A percentile compares a stretch with the other conserved stretches of the same genome.
phyloP scores from a whole-genome alignment of 352 stramenopile species.

The Globisporangium cederbergense region DNA sequence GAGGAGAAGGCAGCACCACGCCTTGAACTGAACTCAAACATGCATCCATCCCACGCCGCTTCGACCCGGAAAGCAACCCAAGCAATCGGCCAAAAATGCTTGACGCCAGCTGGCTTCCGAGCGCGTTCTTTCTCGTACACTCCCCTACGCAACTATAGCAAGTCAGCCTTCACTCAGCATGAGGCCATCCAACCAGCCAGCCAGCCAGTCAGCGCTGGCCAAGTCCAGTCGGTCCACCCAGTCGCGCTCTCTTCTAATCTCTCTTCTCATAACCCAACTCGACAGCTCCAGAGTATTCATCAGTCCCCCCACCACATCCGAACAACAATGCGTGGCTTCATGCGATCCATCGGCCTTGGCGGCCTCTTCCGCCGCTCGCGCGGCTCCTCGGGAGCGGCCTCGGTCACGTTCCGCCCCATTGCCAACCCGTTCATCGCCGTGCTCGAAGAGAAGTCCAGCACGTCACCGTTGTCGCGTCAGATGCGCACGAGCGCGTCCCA shows the following conservation, averaged over 20 bases:
- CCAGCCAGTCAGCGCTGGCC: not conserved
- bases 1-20: not conserved
- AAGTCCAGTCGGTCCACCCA: conserved; percentile 1
- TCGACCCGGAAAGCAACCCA: not conserved
- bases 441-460: conserved; percentile 8
- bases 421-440: conserved; percentile 20
- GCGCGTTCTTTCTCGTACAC: conserved; percentile 4
- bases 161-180: too few relatives aligned
- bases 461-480: not conserved
- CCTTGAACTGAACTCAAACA: not conserved
- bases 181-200: too few relatives aligned
- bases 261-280: conserved; percentile 33
- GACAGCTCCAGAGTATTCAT: conserved; percentile 20
- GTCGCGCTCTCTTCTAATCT: not conserved
- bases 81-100: not conserved
- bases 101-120: conserved; percentile 1
- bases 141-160: not conserved
- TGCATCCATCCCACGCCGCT: not conserved
- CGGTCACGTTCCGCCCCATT: conserved; percentile 31
- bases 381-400: conserved; percentile 6
- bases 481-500: not conserved
- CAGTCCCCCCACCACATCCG: not conserved
- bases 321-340: conserved; percentile 64
- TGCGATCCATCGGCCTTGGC: conserved; percentile 59
- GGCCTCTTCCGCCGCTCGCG: conserved; percentile 39